Evolutionary conservation across 2,329 filamentous ascomycete species (phyloP), one percentile per base, ranked within the genome.

Genomic region (Pseudopithomyces chartarum): DNA sequence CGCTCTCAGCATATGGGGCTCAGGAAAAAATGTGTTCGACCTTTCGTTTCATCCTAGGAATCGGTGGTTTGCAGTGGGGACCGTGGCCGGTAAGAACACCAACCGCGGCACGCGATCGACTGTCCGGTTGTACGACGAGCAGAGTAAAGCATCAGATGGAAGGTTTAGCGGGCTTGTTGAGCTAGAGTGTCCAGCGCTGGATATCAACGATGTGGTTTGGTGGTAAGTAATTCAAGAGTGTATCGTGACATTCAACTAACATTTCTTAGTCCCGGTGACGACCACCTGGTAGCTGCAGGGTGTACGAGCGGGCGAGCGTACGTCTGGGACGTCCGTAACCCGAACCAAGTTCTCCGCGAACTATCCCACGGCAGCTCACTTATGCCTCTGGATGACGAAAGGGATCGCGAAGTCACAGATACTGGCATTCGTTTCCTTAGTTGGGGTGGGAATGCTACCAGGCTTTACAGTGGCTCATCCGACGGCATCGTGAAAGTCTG

Each of bases 141-240:
- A 75, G 3, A 65, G 61, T 20, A 62, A 74, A 5, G 65, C 61
- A 22, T 61, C 61, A n/a, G 72, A 67, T 13, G 32, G 33, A 6
- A 54, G 43, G 53, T 74, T 69, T 39, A 70, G 66, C 6, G 64
- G 58, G 61, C 52, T 61, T 6, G 64, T 82, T 22, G 80, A 82
- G 55, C 78, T 84, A 36, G 81, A 86, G 47, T 87, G 85, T 61
- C 80, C 80, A 22, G 85, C 85, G 0, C 65, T 80, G 7, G 86
- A 88, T 67, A 86, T 88, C 62, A 88, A 87, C 54, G 84, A 87
- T 55, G 75, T 87, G 0, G 75, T 82, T 0, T 84, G 82, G 61
- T 83, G 80, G 69, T 70, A 64, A 63, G 68, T 60, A 26, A n/a
- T 19, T 20, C 51, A 19, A 20, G 3, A 8, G 26, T 29, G 4